phyloP scores from a whole-genome alignment of 192 early-diverging fungal species.

The Coemansia sp. region DNA sequence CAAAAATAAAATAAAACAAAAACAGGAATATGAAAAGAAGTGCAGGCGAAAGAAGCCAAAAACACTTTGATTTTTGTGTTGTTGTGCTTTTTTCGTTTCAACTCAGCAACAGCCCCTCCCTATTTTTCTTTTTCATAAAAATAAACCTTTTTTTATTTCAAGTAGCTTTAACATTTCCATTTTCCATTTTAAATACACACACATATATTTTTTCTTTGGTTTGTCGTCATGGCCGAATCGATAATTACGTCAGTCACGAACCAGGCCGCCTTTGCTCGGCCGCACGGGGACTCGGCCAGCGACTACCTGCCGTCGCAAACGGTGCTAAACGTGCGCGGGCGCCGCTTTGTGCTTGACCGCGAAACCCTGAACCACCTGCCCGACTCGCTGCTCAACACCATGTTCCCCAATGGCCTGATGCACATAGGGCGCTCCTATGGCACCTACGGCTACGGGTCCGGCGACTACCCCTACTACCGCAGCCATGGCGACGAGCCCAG shows the following conservation, averaged over 20 bases:
- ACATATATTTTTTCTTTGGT: not conserved
- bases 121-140: not conserved
- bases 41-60: not conserved
- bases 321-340: slow-evolving; percentile 45
- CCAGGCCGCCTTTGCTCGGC: slow-evolving; percentile 55
- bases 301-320: slow-evolving; percentile 43
- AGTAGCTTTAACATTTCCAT: too few relatives aligned
- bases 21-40: not conserved
- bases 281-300: slow-evolving; percentile 39
- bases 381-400: slow-evolving; percentile 50
- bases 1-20: slow-evolving; percentile 1
- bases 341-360: slow-evolving; percentile 51
- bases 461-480: slow-evolving; percentile 32
- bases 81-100: slow-evolving; percentile 3
- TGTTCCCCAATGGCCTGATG: slow-evolving; percentile 48
- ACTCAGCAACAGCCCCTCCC: not conserved
- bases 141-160: not conserved
- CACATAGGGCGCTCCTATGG: slow-evolving; percentile 30
- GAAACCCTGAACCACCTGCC: slow-evolving; percentile 53
- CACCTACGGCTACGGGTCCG: slow-evolving; percentile 21
- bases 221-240: slow-evolving; percentile 26
- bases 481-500: slow-evolving; percentile 12
- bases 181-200: too few relatives aligned
- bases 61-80: not conserved
- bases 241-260: slow-evolving; percentile 46